These are phyloP conservation scores for Aspergillus avenaceus DNA, from an alignment of 495 filamentous ascomycete genomes.

Conservation along the genomic window DNA sequence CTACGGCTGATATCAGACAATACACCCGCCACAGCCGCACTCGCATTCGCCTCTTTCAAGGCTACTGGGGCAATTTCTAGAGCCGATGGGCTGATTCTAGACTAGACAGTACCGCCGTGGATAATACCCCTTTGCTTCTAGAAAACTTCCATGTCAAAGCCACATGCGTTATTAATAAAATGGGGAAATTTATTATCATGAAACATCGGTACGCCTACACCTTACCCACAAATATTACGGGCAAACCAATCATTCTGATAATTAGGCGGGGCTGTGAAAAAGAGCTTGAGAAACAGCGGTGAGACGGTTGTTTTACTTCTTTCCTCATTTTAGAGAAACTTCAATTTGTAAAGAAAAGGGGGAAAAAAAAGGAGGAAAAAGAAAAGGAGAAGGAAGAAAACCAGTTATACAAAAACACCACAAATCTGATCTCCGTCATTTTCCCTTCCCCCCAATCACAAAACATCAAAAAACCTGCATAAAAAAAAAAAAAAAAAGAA, in stretches of 20 bases:
- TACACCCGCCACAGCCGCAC: constrained; percentile 7
- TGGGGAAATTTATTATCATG: neutral
- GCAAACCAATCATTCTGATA: neutral
- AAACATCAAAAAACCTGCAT: no score
- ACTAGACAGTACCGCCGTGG: neutral
- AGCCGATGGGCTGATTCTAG: neutral
- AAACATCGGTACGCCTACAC: constrained; percentile 1
- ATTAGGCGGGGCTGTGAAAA: neutral
- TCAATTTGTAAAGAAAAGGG: no score
- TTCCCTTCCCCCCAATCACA: no score
- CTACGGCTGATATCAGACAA: no score
- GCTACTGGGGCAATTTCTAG: neutral
- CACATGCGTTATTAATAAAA: neutral
- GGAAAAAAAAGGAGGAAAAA: neutral
- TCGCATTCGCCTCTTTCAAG: neutral
- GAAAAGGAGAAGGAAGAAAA: neutral
- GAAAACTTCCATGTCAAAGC: constrained; percentile 8
- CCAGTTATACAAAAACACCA: no score
- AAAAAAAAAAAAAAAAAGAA: no score
- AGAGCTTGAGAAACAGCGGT: neutral
- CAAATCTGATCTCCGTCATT: no score
- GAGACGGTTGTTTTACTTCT: neutral
- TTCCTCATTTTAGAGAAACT: neutral
- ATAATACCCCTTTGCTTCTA: constrained; percentile 5
- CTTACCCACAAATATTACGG: neutral